phyloP scores from a whole-genome alignment of 495 filamentous ascomycete genomes.

The Xanthoparmelia taractica region DNA sequence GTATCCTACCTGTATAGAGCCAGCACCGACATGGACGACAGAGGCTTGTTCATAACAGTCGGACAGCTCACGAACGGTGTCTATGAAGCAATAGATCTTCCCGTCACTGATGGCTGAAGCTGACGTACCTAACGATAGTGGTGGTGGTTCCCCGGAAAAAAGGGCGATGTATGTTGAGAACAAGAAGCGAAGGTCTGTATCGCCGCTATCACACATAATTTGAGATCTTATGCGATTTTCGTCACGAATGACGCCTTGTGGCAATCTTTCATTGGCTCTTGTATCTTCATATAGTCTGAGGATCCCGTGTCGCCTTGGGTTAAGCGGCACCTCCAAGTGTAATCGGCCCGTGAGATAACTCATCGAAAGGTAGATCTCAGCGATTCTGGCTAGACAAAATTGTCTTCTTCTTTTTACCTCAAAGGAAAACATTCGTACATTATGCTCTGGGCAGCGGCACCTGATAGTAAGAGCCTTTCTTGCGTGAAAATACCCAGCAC shows the following conservation, averaged over 20 bases:
- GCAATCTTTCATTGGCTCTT: too few species aligned
- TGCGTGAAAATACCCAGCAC: too few species aligned
- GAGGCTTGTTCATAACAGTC: not conserved
- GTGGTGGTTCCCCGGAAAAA: not conserved
- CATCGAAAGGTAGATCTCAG: not conserved
- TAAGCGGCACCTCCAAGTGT: not conserved
- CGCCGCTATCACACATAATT: too few species aligned
- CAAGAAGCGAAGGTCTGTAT: not conserved
- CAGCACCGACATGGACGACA: not conserved
- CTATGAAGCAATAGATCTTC: not conserved
- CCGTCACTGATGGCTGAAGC: not conserved
- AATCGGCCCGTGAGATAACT: not conserved
- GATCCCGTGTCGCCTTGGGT: not conserved
- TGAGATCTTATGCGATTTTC: too few species aligned
- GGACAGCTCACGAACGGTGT: not conserved
- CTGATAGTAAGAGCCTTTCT: too few species aligned
- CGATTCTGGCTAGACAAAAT: not conserved
- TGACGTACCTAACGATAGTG: rapidly evolving
- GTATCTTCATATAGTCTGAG: not conserved
- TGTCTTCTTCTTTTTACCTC: too few species aligned
- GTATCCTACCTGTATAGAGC: not conserved
- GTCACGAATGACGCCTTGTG: too few species aligned
- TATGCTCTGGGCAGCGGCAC: too few species aligned
- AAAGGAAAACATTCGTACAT: too few species aligned
- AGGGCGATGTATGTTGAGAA: not conserved